phyloP scores from a whole-genome alignment of 192 early-diverging fungal genomes.

The Podila epigama region DNA sequence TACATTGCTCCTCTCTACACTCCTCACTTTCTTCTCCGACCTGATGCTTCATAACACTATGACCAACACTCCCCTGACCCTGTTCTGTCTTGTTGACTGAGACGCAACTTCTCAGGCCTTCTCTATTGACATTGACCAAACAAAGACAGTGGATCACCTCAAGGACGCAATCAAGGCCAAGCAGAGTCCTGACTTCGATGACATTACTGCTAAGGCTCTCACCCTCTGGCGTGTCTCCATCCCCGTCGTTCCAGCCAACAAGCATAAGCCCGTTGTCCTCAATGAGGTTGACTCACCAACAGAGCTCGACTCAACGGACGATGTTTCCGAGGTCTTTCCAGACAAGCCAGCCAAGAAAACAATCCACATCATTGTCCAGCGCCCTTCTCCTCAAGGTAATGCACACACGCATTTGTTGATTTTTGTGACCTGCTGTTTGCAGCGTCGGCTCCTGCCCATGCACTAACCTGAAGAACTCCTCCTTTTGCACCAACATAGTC shows the following conservation, averaged over 20 bases:
- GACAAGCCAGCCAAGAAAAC: neutral
- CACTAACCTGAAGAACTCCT: neutral
- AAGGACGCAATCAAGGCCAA: slow-evolving; percentile 7
- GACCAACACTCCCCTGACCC: neutral
- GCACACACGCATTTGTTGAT: neutral
- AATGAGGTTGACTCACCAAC: too few species aligned
- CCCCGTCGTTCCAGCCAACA: too few species aligned
- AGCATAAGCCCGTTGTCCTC: too few species aligned
- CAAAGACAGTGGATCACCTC: slow-evolving; percentile 15
- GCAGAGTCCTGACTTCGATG: slow-evolving; percentile 1
- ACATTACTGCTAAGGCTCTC: slow-evolving; percentile 1
- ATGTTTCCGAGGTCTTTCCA: neutral
- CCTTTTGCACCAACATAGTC: neutral
- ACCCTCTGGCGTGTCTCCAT: slow-evolving; percentile 12
- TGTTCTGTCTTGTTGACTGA: slow-evolving; percentile 20
- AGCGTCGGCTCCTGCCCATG: too few species aligned
- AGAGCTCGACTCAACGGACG: too few species aligned
- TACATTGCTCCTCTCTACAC: too few species aligned
- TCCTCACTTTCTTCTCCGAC: too few species aligned
- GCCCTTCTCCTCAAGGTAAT: neutral
- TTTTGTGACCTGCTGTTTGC: too few species aligned
- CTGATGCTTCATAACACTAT: slow-evolving; percentile 1
- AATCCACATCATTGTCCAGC: neutral
- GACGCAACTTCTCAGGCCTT: slow-evolving; percentile 6
- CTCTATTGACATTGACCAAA: slow-evolving; percentile 4